A percentile compares a stretch with the other conserved stretches of the same genome.
phyloP scores from a whole-genome alignment of 2,329 filamentous ascomycete species.

The Plenodomus tracheiphilus region DNA sequence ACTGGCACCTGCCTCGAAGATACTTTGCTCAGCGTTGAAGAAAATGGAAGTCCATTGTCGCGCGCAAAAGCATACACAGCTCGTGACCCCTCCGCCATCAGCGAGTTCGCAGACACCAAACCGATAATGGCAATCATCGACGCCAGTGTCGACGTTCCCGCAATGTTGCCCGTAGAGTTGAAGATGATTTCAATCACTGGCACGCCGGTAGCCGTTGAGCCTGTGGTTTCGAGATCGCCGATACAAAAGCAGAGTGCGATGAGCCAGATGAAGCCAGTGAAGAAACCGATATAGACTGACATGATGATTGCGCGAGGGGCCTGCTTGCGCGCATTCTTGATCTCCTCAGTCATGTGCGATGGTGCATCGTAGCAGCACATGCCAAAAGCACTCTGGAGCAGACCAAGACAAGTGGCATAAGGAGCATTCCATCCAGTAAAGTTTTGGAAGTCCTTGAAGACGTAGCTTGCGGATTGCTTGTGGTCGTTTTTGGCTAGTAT shows the following conservation, averaged over 20 bases:
- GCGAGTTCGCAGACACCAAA: conserved; percentile 50
- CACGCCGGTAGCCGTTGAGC: conserved; percentile 52
- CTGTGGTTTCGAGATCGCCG: conserved; percentile 51
- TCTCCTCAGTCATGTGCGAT: conserved; percentile 60
- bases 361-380: conserved; percentile 58
- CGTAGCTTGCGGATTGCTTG: conserved; percentile 58
- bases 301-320: conserved; percentile 52
- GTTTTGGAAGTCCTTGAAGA: conserved; percentile 60
- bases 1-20: conserved; percentile 55
- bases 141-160: conserved; percentile 50
- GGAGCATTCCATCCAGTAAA: conserved; percentile 55
- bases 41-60: conserved; percentile 59
- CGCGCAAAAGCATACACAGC: conserved; percentile 54
- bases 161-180: conserved; percentile 52
- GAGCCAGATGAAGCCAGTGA: conserved; percentile 46
- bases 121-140: conserved; percentile 56
- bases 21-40: conserved; percentile 51
- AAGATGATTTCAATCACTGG: conserved; percentile 59
- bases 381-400: conserved; percentile 58
- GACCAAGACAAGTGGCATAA: conserved; percentile 58
- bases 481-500: conserved; percentile 59
- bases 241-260: conserved; percentile 48
- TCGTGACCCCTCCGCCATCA: conserved; percentile 54
- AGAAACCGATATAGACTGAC: conserved; percentile 46
- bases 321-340: conserved; percentile 55